Evolutionary conservation across 2,329 filamentous ascomycete species (phyloP), one percentile per base, ranked within the genome.

Genomic region (Aspergillus glaucus): DNA sequence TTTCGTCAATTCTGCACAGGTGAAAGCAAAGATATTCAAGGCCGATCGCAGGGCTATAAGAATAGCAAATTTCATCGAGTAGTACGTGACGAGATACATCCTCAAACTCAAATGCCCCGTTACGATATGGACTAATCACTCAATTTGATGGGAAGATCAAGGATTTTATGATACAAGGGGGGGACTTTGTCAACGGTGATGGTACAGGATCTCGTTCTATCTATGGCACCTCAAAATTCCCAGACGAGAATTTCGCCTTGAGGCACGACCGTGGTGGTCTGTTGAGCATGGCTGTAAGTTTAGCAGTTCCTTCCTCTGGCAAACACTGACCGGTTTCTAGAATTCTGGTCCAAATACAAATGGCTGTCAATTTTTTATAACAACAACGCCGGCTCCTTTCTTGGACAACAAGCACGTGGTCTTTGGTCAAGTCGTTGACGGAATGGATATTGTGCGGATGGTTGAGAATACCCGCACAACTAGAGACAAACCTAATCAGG

Each of bases 281-380:
- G 46, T 75, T 98, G 42, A 92, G 87, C 52, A 98, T 97, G 93
- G 93, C 93, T 44, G 88, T 92, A 78, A 52, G 86, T 79, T 39
- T 28, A 19, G 2, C 17, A 17, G 6, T 8, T 10, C 24, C 15
- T 9, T 12, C 17, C 7, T 24, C 12, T 15, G 36, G 14, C 2
- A 46, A 15, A 40, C 34, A 40, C 49, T 50, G 43, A 57, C 21
- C n/a, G 17, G 21, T 14, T 36, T 10, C 10, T 28, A 93, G 86
- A 96, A 96, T 67, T 87, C 87, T 24, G 92, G 92, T 1, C 87
- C 88, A 47, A 87, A 96, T 71, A 92, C 88, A 56, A 97, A 97
- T 69, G 93, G 93, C 34, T 90, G 84, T 51, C 93, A 97, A 65
- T 98, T 98, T 77, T 98, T 98, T 78, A 92, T 97, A 74, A 96